Evolutionary conservation across 2,329 filamentous ascomycete genomes (phyloP).

Genomic region (Pseudocercospora musae): DNA sequence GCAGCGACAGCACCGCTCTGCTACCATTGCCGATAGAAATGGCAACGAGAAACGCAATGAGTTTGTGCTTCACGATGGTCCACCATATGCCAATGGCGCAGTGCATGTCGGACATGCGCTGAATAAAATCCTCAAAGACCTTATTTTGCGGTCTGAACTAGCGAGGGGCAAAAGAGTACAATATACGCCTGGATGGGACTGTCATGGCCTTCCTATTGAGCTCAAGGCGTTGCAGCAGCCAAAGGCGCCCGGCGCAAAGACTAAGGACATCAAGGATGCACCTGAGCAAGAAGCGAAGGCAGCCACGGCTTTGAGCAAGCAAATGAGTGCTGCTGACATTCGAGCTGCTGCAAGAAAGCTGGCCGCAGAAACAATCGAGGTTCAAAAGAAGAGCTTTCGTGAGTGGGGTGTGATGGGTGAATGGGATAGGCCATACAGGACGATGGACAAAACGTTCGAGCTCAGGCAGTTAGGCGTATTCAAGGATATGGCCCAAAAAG

Average conservation of each 20-base stretch:
- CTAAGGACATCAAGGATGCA: constrained; percentile 30
- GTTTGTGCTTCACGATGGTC: constrained; percentile 90
- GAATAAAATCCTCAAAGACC: constrained; percentile 96
- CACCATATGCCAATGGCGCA: constrained; percentile 90
- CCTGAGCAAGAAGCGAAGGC: constrained; percentile 31
- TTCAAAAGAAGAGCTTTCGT: constrained; percentile 71
- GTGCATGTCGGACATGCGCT: constrained; percentile 91
- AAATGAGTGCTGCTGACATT: constrained; percentile 53
- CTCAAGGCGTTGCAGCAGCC: constrained; percentile 76
- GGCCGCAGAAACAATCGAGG: constrained; percentile 64
- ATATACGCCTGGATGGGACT: constrained; percentile 95
- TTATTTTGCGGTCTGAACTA: constrained; percentile 78
- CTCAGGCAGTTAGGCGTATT: constrained; percentile 72
- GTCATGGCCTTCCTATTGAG: constrained; percentile 94
- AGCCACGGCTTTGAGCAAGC: constrained; percentile 31
- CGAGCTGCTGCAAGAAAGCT: constrained; percentile 63
- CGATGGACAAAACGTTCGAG: constrained; percentile 75
- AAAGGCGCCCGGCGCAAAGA: constrained; percentile 32
- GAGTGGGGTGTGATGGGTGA: constrained; percentile 77
- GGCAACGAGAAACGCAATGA: constrained; percentile 46
- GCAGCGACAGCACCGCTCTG: constrained; percentile 58
- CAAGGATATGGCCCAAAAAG: constrained; percentile 66
- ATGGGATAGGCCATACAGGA: constrained; percentile 73
- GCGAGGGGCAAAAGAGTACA: constrained; percentile 71
- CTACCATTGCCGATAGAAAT: constrained; percentile 37